These are phyloP conservation scores for Pisolithus microcarpus DNA, from an alignment of 768 basidiomycete species.

Conservation along the genomic window DNA sequence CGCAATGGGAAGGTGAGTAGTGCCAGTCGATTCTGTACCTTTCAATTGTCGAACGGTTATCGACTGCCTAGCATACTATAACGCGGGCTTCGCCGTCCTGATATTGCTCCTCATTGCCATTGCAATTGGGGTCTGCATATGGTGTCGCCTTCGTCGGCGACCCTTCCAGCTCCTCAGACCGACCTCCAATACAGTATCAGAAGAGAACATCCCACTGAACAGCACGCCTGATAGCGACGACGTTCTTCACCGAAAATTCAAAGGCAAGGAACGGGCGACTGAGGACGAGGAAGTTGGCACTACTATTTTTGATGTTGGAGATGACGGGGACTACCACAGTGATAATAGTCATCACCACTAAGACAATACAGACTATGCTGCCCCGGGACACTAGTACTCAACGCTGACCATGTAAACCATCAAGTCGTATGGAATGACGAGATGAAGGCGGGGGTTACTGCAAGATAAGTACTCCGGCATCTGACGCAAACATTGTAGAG, in stretches of 20 bases:
- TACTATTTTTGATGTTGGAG: constrained; percentile 52
- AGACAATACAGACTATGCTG: neutral
- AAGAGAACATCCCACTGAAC: constrained; percentile 71
- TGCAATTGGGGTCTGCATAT: constrained; percentile 53
- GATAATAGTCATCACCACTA: neutral
- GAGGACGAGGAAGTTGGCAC: constrained; percentile 23
- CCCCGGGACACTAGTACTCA: neutral
- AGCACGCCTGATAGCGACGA: constrained; percentile 33
- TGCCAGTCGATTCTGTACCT: neutral
- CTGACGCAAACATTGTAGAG: too few relatives aligned
- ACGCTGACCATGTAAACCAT: too few relatives aligned
- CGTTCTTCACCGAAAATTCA: constrained; percentile 27
- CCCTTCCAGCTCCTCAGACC: constrained; percentile 20
- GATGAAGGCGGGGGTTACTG: too few relatives aligned
- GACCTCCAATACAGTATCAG: constrained; percentile 17
- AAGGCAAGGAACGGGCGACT: constrained; percentile 43
- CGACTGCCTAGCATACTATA: constrained; percentile 72
- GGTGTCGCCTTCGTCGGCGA: constrained; percentile 47
- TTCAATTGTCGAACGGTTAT: neutral
- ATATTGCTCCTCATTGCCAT: constrained; percentile 62
- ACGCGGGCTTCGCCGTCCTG: constrained; percentile 82
- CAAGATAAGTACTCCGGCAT: too few relatives aligned
- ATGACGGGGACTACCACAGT: constrained; percentile 41
- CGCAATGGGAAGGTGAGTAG: constrained; percentile 81
- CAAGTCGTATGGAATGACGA: too few relatives aligned